A percentile compares a stretch with the other conserved stretches of the same genome.
These are phyloP conservation scores for Monotropa hypopitys DNA, from an alignment of 179 eudicot species.

Conservation along the genomic window DNA sequence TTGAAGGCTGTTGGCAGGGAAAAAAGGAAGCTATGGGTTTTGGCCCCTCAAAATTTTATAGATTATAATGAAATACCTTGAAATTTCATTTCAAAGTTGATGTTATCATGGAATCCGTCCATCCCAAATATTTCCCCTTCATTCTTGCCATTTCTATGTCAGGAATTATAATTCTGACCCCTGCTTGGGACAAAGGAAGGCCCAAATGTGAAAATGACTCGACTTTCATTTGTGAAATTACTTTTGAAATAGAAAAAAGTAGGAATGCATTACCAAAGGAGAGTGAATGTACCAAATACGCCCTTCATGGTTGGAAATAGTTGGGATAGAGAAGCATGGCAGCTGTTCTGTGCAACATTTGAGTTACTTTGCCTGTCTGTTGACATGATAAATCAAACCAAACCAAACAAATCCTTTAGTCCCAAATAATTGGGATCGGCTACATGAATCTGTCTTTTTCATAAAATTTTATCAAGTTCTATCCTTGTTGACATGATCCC, in stretches of 20 bases:
- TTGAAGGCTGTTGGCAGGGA: background rate
- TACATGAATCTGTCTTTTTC: no score
- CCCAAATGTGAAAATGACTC: background rate
- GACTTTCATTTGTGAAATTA: background rate
- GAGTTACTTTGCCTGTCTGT: background rate
- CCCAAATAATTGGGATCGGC: no score
- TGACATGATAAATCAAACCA: no score
- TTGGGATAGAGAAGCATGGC: background rate
- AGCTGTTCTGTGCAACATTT: background rate
- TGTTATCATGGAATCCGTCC: background rate
- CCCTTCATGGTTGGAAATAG: background rate
- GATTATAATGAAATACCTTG: background rate
- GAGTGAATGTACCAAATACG: background rate
- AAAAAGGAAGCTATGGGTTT: background rate
- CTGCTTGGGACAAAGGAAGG: background rate
- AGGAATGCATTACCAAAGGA: background rate
- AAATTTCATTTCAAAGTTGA: background rate
- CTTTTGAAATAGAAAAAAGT: background rate
- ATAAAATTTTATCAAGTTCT: no score
- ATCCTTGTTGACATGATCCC: background rate
- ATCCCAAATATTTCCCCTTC: background rate
- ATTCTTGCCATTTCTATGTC: background rate
- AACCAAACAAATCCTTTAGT: no score
- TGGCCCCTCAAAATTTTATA: background rate
- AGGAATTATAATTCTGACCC: background rate